phyloP scores from a whole-genome alignment of 2,329 filamentous ascomycete genomes.

The Ophiostoma sp. region DNA sequence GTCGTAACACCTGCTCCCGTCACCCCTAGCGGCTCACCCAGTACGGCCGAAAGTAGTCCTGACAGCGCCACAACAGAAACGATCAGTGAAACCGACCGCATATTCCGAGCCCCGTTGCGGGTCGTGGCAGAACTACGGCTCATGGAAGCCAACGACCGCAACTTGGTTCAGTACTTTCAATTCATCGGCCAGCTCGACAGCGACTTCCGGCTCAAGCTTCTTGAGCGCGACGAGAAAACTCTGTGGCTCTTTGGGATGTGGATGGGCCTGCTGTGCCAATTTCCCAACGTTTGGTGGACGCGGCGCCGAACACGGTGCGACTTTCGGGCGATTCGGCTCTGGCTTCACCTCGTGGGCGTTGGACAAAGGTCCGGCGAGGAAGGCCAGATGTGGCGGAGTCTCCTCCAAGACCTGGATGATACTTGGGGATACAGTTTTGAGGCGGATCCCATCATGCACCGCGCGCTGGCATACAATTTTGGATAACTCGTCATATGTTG shows the following conservation, averaged over 20 bases:
- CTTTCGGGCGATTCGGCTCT: slow-evolving; percentile 28
- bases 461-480: background rate
- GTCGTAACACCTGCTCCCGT: slow-evolving; percentile 10
- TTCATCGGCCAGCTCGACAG: slow-evolving; percentile 26
- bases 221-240: slow-evolving; percentile 26
- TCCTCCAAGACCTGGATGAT: slow-evolving; percentile 26
- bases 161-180: slow-evolving; percentile 27
- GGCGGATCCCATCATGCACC: slow-evolving; percentile 17
- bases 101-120: slow-evolving; percentile 27
- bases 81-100: slow-evolving; percentile 21
- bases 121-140: slow-evolving; percentile 26
- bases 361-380: slow-evolving; percentile 23
- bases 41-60: slow-evolving; percentile 1
- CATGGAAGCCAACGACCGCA: slow-evolving; percentile 21
- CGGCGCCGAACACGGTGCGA: slow-evolving; percentile 27
- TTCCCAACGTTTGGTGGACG: slow-evolving; percentile 27
- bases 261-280: slow-evolving; percentile 29
- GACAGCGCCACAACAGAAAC: slow-evolving; percentile 5
- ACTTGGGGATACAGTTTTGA: slow-evolving; percentile 27
- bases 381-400: slow-evolving; percentile 25
- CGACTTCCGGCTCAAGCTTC: slow-evolving; percentile 25
- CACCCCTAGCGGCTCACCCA: background rate
- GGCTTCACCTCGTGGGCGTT: slow-evolving; percentile 27
- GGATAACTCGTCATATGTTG: background rate
- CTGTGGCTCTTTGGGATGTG: slow-evolving; percentile 30